phyloP scores from a whole-genome alignment of 1,139 yeast genomes.

The Magnusiomyces clavatus region DNA sequence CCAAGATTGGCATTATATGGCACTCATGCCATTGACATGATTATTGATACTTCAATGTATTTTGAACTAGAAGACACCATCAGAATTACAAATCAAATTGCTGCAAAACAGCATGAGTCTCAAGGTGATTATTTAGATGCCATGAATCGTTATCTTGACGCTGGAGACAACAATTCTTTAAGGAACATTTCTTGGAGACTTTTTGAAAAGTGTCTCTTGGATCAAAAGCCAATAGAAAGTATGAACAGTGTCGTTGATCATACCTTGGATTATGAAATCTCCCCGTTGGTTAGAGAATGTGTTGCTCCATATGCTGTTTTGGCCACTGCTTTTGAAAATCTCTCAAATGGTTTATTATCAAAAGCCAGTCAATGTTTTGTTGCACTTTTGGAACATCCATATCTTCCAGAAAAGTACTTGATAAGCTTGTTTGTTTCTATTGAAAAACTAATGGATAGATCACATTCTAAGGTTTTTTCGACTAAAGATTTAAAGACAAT shows the following conservation, averaged over 20 bases:
- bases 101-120: conserved; percentile 19
- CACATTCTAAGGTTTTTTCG: conserved; percentile 18
- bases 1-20: conserved; percentile 48
- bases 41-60: conserved; percentile 48
- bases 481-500: conserved; percentile 40
- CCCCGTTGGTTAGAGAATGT: conserved; percentile 57
- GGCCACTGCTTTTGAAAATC: conserved; percentile 39
- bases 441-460: conserved; percentile 18
- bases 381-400: conserved; percentile 54
- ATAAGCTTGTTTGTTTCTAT: conserved; percentile 33
- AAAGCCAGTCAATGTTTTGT: conserved; percentile 37
- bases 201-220: conserved; percentile 55
- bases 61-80: conserved; percentile 28
- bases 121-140: conserved; percentile 49
- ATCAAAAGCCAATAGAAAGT: conserved; percentile 29
- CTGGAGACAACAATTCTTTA: conserved; percentile 46
- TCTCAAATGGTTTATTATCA: conserved; percentile 24
- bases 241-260: conserved; percentile 17
- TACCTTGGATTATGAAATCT: conserved; percentile 23
- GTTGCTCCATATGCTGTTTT: conserved; percentile 69
- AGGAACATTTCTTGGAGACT: conserved; percentile 40
- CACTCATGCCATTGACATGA: conserved; percentile 78
- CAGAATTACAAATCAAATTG: conserved; percentile 18
- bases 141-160: conserved; percentile 56
- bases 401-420: conserved; percentile 52